These are phyloP conservation scores for Sarocladiaceae sp. DNA, from an alignment of 2,329 filamentous ascomycete genomes.

Conservation along the genomic window DNA sequence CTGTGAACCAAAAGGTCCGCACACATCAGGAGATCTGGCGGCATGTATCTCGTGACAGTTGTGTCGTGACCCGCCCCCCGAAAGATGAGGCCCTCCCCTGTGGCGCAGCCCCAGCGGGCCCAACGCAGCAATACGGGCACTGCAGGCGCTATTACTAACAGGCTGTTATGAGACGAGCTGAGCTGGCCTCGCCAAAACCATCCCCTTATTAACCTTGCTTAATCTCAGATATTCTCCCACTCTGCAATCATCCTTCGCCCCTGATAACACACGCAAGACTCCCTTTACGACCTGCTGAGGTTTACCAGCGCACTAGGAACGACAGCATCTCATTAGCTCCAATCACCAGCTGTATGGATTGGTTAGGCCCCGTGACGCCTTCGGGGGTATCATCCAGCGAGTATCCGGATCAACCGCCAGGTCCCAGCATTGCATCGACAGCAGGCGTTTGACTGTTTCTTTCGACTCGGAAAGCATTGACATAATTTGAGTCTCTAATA, in stretches of 20 bases:
- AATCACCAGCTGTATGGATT: constrained; percentile 6
- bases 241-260: not conserved
- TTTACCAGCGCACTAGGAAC: no score
- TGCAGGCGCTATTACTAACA: constrained; percentile 6
- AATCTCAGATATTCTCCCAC: not conserved
- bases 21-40: no score
- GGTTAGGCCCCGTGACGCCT: constrained; percentile 6
- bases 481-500: not conserved
- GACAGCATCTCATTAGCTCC: not conserved
- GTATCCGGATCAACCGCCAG: constrained; percentile 8
- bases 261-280: not conserved
- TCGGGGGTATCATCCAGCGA: constrained; percentile 5
- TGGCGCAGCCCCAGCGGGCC: constrained; percentile 3
- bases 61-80: not conserved
- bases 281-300: not conserved
- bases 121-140: not conserved
- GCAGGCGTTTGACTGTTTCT: not conserved
- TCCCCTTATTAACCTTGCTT: not conserved
- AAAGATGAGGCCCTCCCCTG: not conserved
- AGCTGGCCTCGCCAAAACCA: constrained; percentile 2
- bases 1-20: no score
- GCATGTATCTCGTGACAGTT: not conserved
- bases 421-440: not conserved
- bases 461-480: not conserved
- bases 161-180: constrained; percentile 3